Evolutionary conservation across 148 eudicot species (phyloP), one percentile per base, ranked within the genome.

Genomic region (Selenicereus undatus): DNA sequence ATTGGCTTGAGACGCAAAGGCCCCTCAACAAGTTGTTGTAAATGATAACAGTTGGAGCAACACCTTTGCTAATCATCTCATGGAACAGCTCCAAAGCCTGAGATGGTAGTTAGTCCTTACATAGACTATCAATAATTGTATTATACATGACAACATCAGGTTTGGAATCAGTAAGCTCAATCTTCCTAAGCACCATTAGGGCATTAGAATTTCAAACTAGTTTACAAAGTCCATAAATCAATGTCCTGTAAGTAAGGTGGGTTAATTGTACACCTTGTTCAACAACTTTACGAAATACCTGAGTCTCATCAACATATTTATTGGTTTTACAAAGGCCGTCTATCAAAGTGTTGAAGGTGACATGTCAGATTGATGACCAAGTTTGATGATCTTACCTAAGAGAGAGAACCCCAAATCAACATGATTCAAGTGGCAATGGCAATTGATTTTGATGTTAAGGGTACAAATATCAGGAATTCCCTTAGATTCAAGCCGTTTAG

Each of bases 61-160:
- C 74, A 11, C 83, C 80, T 21, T 75, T 60, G 43, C 76, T 54
- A 70, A 76, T 80, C 91, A 85, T 85, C 62, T 83, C 85, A 48
- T 65, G 51, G 64, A 83, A 83, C 54, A 86, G 60, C n/a, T 86
- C 71, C 52, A 62, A 42, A 30, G 85, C 91, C 82, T 74, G 52
- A 30, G 71, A 79, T 35, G 79, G 21, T 35, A 76, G 79, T 58
- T 82, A 81, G 4, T 71, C 81, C 82, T 87, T 87, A 66, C 86
- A 85, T 64, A 89, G 86, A 73, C 88, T 42, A 21, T 87, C 81
- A 43, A 89, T 83, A 58, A 82, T 66, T 6, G 80, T 76, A 83
- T 51, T 79, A 76, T 89, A 89, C 8, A 4, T 29, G 29, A 79
- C 74, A 36, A 89, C 60, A 83, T 79, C 51, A 2, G 86, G 89